These are phyloP conservation scores for Neofusicoccum ribis DNA, from an alignment of 2,329 filamentous ascomycete genomes.

Conservation along the genomic window DNA sequence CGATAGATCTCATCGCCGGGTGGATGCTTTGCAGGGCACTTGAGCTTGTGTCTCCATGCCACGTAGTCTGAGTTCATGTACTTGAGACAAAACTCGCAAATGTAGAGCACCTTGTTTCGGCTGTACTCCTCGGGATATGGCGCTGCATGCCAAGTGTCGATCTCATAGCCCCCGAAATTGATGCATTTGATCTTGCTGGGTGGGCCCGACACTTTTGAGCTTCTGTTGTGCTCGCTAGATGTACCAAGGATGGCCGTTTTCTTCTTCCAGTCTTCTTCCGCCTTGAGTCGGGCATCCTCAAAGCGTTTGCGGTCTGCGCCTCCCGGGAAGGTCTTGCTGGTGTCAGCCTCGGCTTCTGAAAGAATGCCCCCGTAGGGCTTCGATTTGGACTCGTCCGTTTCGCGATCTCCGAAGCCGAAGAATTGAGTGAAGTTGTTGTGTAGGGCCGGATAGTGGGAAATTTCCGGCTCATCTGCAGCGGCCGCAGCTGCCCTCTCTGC, in stretches of 20 bases:
- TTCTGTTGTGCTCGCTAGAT: constrained; percentile 62
- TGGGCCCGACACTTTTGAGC: constrained; percentile 77
- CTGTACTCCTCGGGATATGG: constrained; percentile 99
- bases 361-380: constrained; percentile 96
- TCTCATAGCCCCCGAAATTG: constrained; percentile 96
- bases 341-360: constrained; percentile 85
- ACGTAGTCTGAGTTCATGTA: constrained; percentile 99
- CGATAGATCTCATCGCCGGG: constrained; percentile 98
- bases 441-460: constrained; percentile 59
- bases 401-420: constrained; percentile 85
- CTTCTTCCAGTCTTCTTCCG: constrained; percentile 87
- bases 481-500: constrained; percentile 36
- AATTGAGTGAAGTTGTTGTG: constrained; percentile 72
- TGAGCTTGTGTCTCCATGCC: constrained; percentile 92
- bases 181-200: constrained; percentile 98
- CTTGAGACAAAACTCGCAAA: constrained; percentile 98
- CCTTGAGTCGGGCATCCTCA: constrained; percentile 84
- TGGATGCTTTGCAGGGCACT: constrained; percentile 94
- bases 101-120: constrained; percentile 93
- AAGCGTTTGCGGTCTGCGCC: constrained; percentile 81
- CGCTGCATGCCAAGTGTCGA: constrained; percentile 98
- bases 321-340: constrained; percentile 79
- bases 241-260: constrained; percentile 65
- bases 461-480: constrained; percentile 39
- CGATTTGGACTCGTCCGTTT: constrained; percentile 82